Evolutionary conservation across 1,139 yeast genomes (phyloP), one percentile per base, ranked within the genome.

Genomic region (Debaryomyces nepalensis): DNA sequence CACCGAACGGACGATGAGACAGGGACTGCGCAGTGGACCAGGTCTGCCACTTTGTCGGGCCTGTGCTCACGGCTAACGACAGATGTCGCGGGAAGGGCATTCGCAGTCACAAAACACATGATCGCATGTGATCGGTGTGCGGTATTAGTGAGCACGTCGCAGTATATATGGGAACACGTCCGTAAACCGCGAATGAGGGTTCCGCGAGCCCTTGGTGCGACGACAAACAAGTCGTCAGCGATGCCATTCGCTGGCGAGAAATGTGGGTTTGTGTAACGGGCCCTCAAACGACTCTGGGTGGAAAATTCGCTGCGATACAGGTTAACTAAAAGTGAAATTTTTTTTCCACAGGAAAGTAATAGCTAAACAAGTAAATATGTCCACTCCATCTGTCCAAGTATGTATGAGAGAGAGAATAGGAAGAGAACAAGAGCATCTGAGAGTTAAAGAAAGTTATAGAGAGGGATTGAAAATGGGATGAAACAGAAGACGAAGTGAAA

Each of bases 311-410:
- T 18, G 33, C 24, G 33, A 36, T 21, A 36, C 27, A 29, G 23
- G 37, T 24, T 15, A 19, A 24, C 23, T 16, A 29, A 24, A 37
- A 31, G 27, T 24, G 37, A 43, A 29, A 40, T 38, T 45, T 44
- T 44, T 44, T 47, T 43, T 30, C 30, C 35, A 27, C 41, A 29
- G 40, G 35, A 34, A 42, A 46, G 44, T 48, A 47, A 38, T 46
- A 48, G 39, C 41, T 37, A 49, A 46, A 35, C 30, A 42, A 48
- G 51, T 51, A 54, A 58, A 47, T 55, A 73, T 73, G 77, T 79
- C 84, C 68, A 71, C 83, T 70, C 84, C 81, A 77, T 79, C 84
- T 73, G 84, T 80, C 68, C 84, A 80, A 77, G 84, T 78, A 79
- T 77, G 84, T 78, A 57, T 39, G 32, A 24, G 22, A 18, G 40